A percentile compares a stretch with the other conserved stretches of the same genome.
phyloP scores from a whole-genome alignment of 1,139 yeast genomes.

The Wickerhamomyces sp. region DNA sequence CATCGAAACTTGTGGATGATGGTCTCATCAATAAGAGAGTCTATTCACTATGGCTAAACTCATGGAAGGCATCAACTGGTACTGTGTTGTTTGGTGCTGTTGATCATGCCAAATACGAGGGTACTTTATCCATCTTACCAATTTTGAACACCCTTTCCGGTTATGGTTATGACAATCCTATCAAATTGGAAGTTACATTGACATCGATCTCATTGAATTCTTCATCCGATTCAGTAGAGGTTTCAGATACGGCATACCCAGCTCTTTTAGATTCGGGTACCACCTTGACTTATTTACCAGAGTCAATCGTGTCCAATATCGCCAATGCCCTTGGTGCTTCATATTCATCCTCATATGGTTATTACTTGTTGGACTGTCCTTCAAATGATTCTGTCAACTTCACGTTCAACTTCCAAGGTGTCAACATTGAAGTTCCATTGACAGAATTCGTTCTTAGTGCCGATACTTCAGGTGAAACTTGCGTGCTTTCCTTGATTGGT shows the following conservation, averaged over 20 bases:
- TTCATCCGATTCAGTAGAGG: conserved; percentile 19
- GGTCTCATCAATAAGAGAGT: conserved; percentile 48
- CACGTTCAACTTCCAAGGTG: conserved; percentile 49
- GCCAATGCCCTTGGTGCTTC: conserved; percentile 35
- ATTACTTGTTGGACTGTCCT: conserved; percentile 17
- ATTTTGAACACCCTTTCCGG: conserved; percentile 31
- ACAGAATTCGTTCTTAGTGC: conserved; percentile 11
- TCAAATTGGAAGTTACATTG: conserved; percentile 42
- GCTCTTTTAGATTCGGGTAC: conserved; percentile 69
- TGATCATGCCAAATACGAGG: conserved; percentile 47
- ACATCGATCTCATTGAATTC: conserved; percentile 32
- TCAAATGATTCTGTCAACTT: conserved; percentile 31
- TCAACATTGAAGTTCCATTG: conserved; percentile 33
- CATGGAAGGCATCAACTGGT: conserved; percentile 35
- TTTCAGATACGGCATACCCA: conserved; percentile 25
- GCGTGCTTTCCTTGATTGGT: conserved; percentile 31
- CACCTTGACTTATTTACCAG: conserved; percentile 51
- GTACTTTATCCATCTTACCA: conserved; percentile 41
- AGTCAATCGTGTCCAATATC: conserved; percentile 32
- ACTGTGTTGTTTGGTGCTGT: conserved; percentile 54
- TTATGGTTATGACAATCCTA: conserved; percentile 23
- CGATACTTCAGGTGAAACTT: conserved; percentile 17
- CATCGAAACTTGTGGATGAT: conserved; percentile 43
- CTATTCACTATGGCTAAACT: conserved; percentile 49
- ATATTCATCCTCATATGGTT: conserved; percentile 24